Base-by-base conservation (phyloP, 192 early-diverging fungal genomes). In the Coemansia sp. region DNA sequence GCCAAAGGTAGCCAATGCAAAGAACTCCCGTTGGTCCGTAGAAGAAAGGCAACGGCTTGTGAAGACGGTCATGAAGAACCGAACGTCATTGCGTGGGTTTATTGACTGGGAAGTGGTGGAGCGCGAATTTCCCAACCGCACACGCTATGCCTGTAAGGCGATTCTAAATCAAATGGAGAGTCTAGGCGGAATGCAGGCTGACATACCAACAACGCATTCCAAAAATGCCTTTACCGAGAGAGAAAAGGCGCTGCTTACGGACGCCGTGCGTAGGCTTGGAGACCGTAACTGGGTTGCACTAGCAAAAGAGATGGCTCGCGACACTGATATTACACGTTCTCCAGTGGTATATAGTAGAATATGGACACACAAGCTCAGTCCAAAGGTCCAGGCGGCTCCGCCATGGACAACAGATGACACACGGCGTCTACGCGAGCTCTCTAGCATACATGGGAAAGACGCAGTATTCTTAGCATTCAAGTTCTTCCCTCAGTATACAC, bases 401-500 rank as follows among this genome's bases (percentile, higher is more conserved):
- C 21, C 2, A 7, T 78, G 76, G 76, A 61, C 50, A 10, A 14
- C 12, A 4, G 48, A 61, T 4, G 31, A 58, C 1, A 63, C 65
- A 2, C 21, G 23, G 6, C n/a, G 54, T 18, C 57, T 78, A n/a
- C 27, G 28, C 4, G 19, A 54, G 21, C 58, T 72, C 21, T 31
- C 49, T 1, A 24, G 19, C 14, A 7, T 47, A 28, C 76, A 78
- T 61, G 76, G 76, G 0, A 60, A 50, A 14, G 76, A 78, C n/a
- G 57, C 62, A 16, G 59, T 72, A n/a, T 78, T 72, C 26, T 23
- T 78, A 47, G 38, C 76, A 3, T 66, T 65, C 58, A 65, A 65
- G 70, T 78, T 78, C 49, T 78, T 78, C 41, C 76, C 76, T 19
- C 54, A 72, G 34, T 72, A 78, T 60, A 60, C 76, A 52, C 66